phyloP scores from a whole-genome alignment of 352 stramenopile species.

The Pythium insidiosum region DNA sequence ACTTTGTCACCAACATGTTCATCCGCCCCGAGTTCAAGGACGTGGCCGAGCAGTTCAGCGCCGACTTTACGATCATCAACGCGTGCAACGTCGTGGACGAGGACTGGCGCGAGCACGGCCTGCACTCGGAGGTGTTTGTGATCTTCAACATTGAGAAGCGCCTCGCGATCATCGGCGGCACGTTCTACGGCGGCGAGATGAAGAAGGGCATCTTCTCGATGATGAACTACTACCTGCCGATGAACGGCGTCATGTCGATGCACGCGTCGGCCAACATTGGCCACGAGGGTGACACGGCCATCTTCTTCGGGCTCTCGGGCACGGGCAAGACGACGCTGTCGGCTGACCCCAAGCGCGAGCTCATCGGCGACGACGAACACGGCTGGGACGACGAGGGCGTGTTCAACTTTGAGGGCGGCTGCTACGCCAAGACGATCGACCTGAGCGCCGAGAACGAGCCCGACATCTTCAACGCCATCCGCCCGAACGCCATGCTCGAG shows the following conservation, averaged over 20 bases:
- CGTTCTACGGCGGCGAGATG: constrained; percentile 61
- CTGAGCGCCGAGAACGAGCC: constrained; percentile 90
- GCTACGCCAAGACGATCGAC: constrained; percentile 97
- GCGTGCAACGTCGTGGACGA: constrained; percentile 52
- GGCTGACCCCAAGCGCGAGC: constrained; percentile 76
- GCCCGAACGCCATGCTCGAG: constrained; percentile 39
- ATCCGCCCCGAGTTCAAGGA: constrained; percentile 53
- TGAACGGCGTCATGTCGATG: constrained; percentile 57
- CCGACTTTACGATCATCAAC: constrained; percentile 66
- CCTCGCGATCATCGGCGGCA: constrained; percentile 50
- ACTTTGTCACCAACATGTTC: constrained; percentile 72
- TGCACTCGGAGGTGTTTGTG: constrained; percentile 56
- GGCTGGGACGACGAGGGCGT: constrained; percentile 76
- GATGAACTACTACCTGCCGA: constrained; percentile 61
- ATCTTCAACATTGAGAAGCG: constrained; percentile 67
- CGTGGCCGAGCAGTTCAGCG: constrained; percentile 27
- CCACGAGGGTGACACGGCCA: constrained; percentile 29
- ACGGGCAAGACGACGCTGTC: constrained; percentile 91
- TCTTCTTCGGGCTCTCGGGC: constrained; percentile 61
- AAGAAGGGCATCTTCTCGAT: constrained; percentile 71
- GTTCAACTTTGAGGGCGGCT: constrained; percentile 98
- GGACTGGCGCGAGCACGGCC: constrained; percentile 39
- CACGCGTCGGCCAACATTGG: constrained; percentile 57
- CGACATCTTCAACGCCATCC: constrained; percentile 87
- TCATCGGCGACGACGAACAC: constrained; percentile 93